Evolutionary conservation across 495 filamentous ascomycete genomes (phyloP).

Genomic region (Aspergillus funiculosus): DNA sequence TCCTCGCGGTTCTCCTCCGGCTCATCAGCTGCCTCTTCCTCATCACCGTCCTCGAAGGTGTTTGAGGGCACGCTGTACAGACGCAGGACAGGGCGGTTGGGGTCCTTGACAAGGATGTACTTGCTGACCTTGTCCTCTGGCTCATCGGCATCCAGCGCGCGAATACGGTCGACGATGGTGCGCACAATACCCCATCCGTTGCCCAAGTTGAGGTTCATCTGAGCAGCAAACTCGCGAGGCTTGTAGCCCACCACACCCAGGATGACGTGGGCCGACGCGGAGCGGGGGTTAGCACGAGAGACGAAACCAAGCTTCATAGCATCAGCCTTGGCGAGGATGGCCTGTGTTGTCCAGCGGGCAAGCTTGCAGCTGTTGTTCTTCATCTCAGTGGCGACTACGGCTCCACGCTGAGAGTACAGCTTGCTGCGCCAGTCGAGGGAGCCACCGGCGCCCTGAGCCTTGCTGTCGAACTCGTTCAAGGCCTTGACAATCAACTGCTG

Average conservation of each 20-base stretch:
- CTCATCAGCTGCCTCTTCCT: slow-evolving; percentile 43
- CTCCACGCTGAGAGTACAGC: slow-evolving; percentile 86
- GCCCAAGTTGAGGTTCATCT: slow-evolving; percentile 94
- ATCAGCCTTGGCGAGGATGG: slow-evolving; percentile 90
- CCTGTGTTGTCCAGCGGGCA: slow-evolving; percentile 92
- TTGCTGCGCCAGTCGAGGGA: slow-evolving; percentile 95
- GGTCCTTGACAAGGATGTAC: slow-evolving; percentile 75
- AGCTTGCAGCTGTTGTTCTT: slow-evolving; percentile 99
- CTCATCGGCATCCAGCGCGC: slow-evolving; percentile 57
- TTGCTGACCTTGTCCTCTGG: slow-evolving; percentile 60
- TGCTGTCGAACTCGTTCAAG: slow-evolving; percentile 97
- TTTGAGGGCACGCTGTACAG: slow-evolving; percentile 84
- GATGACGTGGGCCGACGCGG: slow-evolving; percentile 82
- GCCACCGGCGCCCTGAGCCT: slow-evolving; percentile 88
- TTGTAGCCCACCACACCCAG: slow-evolving; percentile 97
- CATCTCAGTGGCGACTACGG: slow-evolving; percentile 97
- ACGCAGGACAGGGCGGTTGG: slow-evolving; percentile 88
- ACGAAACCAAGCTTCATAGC: slow-evolving; percentile 99
- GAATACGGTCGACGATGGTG: slow-evolving; percentile 86
- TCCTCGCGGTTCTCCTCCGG: slow-evolving; percentile 29
- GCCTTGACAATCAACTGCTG: slow-evolving; percentile 90
- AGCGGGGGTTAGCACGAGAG: slow-evolving; percentile 85
- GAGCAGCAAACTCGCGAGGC: slow-evolving; percentile 88
- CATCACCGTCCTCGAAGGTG: slow-evolving; percentile 79
- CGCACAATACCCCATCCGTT: slow-evolving; percentile 99